phyloP scores from a whole-genome alignment of 73 alveolate species.

The Tetrahymena malaccensis region DNA sequence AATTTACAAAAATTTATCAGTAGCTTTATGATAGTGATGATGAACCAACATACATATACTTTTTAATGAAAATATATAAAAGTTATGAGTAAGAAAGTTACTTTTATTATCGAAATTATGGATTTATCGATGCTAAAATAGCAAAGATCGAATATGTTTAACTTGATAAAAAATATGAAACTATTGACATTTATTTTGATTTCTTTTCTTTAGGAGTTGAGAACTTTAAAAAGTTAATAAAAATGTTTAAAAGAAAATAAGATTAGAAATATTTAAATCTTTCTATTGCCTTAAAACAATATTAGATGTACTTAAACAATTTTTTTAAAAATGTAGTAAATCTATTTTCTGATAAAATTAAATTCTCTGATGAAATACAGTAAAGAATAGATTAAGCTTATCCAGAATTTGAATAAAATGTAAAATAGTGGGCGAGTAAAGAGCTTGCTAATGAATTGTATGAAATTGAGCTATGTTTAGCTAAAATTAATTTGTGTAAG shows the following conservation, averaged over 20 bases:
- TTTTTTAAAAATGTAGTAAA: background rate
- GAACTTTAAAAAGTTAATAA: background rate
- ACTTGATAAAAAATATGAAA: background rate
- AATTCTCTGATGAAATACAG: background rate
- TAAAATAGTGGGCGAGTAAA: background rate
- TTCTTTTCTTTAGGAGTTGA: background rate
- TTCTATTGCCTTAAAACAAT: background rate
- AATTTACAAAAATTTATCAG: too few species aligned
- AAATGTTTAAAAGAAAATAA: background rate
- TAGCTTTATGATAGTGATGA: too few species aligned
- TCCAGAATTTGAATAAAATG: background rate
- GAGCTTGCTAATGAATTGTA: background rate
- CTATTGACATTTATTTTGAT: background rate
- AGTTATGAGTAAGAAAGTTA: background rate
- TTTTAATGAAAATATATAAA: background rate
- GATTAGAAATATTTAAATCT: background rate
- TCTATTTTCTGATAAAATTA: background rate
- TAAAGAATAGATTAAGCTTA: background rate
- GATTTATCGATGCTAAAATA: background rate
- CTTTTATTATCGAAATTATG: background rate
- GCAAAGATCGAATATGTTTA: background rate
- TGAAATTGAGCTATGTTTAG: background rate
- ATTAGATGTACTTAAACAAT: background rate
- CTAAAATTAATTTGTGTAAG: background rate
- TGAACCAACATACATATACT: background rate